These are phyloP conservation scores for Plasmodium inui DNA, from an alignment of 169 alveolate species.

Conservation along the genomic window DNA sequence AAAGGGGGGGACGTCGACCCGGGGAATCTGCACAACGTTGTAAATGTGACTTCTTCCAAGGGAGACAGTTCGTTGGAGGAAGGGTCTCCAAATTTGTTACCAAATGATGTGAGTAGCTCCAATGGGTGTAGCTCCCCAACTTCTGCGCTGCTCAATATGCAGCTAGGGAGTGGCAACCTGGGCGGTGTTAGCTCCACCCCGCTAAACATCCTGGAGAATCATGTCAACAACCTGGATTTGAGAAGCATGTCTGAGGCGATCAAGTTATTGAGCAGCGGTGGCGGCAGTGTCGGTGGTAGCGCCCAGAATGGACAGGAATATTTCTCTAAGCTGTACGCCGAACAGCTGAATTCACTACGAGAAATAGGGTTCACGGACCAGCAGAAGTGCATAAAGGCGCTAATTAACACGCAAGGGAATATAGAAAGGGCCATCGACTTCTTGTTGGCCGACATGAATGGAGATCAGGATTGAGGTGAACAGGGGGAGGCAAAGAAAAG, in stretches of 20 bases:
- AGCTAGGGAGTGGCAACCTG: neutral
- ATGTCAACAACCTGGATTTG: constrained; percentile 1
- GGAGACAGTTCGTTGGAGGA: neutral
- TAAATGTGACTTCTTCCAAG: neutral
- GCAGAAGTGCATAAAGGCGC: constrained; percentile 85
- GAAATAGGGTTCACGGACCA: constrained; percentile 88
- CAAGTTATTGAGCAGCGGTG: neutral
- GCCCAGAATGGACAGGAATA: neutral
- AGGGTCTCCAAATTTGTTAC: neutral
- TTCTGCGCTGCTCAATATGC: neutral
- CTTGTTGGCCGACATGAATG: constrained; percentile 79
- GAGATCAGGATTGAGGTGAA: constrained; percentile 14
- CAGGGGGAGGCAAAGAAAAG: neutral
- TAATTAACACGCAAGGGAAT: constrained; percentile 88
- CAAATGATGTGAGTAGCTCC: neutral
- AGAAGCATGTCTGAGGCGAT: constrained; percentile 11
- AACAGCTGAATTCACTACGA: constrained; percentile 83
- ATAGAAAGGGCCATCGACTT: constrained; percentile 85
- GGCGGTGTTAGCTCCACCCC: neutral
- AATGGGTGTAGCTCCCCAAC: neutral
- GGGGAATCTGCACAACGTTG: neutral
- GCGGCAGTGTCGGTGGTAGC: neutral
- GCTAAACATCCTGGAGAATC: neutral
- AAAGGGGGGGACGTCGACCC: neutral
- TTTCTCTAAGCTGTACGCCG: constrained; percentile 13